A percentile compares a stretch with the other conserved stretches of the same genome.
phyloP scores from a whole-genome alignment of 441 rosid genomes.

The Pelargonium myrrhifolium region DNA sequence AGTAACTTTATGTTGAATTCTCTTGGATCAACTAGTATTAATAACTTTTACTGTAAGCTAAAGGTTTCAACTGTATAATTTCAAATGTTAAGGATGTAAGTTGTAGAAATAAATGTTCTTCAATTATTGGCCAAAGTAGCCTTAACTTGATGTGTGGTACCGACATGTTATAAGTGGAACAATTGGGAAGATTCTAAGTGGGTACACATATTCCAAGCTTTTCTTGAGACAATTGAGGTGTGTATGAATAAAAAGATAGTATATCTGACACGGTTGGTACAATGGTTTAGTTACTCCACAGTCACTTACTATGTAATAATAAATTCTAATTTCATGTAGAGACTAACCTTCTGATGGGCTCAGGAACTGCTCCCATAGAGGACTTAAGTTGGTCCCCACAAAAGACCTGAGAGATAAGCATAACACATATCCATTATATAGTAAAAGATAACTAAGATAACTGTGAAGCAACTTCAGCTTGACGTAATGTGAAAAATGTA shows the following conservation, averaged over 20 bases:
- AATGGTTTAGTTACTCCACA: not conserved
- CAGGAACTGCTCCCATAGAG: slow-evolving; percentile 72
- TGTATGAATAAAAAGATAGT: not conserved
- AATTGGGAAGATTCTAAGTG: not conserved
- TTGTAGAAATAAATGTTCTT: no score
- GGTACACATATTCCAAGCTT: not conserved
- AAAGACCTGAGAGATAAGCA: slow-evolving; percentile 58
- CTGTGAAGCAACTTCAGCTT: not conserved
- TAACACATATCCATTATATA: slow-evolving; percentile 18
- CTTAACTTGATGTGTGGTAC: not conserved
- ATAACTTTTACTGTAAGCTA: no score
- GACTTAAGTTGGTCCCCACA: slow-evolving; percentile 81
- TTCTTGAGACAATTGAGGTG: not conserved
- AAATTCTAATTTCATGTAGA: slow-evolving; percentile 8
- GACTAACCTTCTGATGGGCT: slow-evolving; percentile 66
- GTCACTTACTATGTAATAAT: not conserved
- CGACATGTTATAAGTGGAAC: not conserved
- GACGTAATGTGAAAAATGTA: slow-evolving; percentile 21
- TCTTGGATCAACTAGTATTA: not conserved
- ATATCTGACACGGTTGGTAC: not conserved
- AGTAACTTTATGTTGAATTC: not conserved
- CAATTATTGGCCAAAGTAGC: not conserved
- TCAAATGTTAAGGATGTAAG: no score
- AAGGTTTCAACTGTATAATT: no score
- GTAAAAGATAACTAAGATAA: slow-evolving; percentile 5